Evolutionary conservation across 495 filamentous ascomycete genomes (phyloP), one percentile per base, ranked within the genome.

Genomic region (Penicillium manginii): DNA sequence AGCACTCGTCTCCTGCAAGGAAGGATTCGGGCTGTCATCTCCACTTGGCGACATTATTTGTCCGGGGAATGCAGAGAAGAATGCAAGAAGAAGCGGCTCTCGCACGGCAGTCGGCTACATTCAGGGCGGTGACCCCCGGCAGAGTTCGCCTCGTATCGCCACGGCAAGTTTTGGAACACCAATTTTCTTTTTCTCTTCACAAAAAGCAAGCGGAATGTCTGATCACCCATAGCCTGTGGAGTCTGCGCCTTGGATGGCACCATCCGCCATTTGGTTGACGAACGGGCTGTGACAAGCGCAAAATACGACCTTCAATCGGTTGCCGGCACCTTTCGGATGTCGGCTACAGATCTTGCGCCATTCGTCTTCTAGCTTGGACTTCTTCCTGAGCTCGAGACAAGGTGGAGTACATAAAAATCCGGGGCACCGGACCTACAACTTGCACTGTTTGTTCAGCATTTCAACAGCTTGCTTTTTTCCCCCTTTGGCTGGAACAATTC

Each of bases 401-500:
- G 29, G 59, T 60, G 63, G 59, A 65, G 59, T 52, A 62, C 43
- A 58, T 62, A 62, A 62, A 62, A 62, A 59, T 65, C 59, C 55
- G 59, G 63, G 56, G 63, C 46, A 59, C 63, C 63, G 54, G 59
- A 40, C 35, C 29, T 29, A 40, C 26, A 62, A 21, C 15, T 23
- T 33, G 43, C 17, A 26, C 10, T 12, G 15, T 14, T 26, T 23
- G 45, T 29, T n/a, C 45, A 22, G 15, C 1, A 26, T 22, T 31
- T 31, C 18, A 22, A 43, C 9, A 43, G 31, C 40, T 33, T 35
- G 45, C 3, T 35, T 15, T 51, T 50, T 50, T 49, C 37, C 26
- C 17, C 50, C 31, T 33, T 5, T 29, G n/a, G 3, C 12, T n/a
- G 11, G 35, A 37, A 37, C 4, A 37, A n/a, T 14, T 12, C 15